These are phyloP conservation scores for Ogataea hybrid DNA, from an alignment of 1,139 yeast genomes.

Conservation along the genomic window DNA sequence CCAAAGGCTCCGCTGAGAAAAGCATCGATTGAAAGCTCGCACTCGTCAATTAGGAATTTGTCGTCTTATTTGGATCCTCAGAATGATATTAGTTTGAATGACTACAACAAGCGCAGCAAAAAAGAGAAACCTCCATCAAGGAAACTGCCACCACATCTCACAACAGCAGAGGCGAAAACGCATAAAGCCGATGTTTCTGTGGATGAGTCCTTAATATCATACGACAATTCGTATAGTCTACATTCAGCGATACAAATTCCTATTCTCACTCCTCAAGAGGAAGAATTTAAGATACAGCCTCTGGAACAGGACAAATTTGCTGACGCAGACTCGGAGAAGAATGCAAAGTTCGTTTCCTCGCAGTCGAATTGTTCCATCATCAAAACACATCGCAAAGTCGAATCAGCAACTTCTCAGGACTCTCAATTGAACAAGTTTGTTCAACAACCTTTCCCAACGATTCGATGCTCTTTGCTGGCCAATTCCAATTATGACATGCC, in stretches of 20 bases:
- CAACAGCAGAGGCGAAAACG: not conserved
- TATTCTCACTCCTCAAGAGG: constrained; percentile 24
- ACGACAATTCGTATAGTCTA: constrained; percentile 29
- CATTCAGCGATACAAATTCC: constrained; percentile 32
- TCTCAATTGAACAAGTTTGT: constrained; percentile 17
- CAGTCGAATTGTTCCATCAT: constrained; percentile 17
- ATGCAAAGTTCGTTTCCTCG: constrained; percentile 1
- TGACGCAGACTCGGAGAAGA: constrained; percentile 25
- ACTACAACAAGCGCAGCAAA: constrained; percentile 12
- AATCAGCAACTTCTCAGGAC: constrained; percentile 25
- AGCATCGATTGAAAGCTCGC: not conserved
- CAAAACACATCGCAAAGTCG: constrained; percentile 29
- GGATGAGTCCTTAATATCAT: constrained; percentile 23
- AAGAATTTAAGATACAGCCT: constrained; percentile 15
- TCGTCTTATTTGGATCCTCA: constrained; percentile 22
- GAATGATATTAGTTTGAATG: constrained; percentile 10
- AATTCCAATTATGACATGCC: constrained; percentile 27
- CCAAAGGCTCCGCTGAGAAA: not conserved
- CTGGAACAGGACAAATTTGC: constrained; percentile 23
- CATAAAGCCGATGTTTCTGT: constrained; percentile 24
- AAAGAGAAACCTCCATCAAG: not conserved
- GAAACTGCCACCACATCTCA: not conserved
- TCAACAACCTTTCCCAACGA: constrained; percentile 19
- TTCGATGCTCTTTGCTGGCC: constrained; percentile 28
- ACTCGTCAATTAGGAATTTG: constrained; percentile 29